These are phyloP conservation scores for Adiantum capillusveneris DNA, from an alignment of 75 land plant species.

Conservation along the genomic window DNA sequence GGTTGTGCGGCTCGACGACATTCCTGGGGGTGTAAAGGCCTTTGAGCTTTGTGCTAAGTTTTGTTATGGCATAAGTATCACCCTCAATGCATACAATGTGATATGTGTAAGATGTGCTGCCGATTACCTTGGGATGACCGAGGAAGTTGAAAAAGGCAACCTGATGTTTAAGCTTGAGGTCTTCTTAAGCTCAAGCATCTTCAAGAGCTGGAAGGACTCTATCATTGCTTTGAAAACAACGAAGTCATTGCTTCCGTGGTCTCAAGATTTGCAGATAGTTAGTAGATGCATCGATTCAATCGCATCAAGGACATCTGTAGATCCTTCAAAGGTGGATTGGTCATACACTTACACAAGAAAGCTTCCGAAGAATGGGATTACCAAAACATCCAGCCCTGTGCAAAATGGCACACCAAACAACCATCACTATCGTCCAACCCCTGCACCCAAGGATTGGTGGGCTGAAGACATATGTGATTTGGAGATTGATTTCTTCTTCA, in stretches of 20 bases:
- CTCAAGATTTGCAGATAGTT: slow-evolving; percentile 67
- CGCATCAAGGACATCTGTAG: slow-evolving; percentile 39
- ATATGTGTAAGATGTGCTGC: slow-evolving; percentile 63
- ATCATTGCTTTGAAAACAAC: slow-evolving; percentile 47
- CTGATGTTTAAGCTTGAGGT: slow-evolving; percentile 61
- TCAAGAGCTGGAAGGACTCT: slow-evolving; percentile 71
- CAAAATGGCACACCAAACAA: slow-evolving; percentile 17
- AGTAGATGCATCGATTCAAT: slow-evolving; percentile 68
- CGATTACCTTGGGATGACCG: slow-evolving; percentile 72
- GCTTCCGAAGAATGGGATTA: slow-evolving; percentile 28
- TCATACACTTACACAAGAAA: slow-evolving; percentile 46
- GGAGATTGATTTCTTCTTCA: slow-evolving; percentile 47
- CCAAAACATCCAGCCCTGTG: slow-evolving; percentile 14
- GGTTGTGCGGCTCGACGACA: slow-evolving; percentile 44
- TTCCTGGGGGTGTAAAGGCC: slow-evolving; percentile 62
- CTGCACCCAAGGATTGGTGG: slow-evolving; percentile 72
- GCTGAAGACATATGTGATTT: slow-evolving; percentile 53
- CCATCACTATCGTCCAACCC: slow-evolving; percentile 13
- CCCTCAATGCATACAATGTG: slow-evolving; percentile 46
- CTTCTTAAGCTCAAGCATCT: slow-evolving; percentile 55
- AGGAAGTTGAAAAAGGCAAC: slow-evolving; percentile 61
- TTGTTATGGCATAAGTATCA: slow-evolving; percentile 67
- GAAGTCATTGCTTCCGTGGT: slow-evolving; percentile 49
- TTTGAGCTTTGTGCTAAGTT: slow-evolving; percentile 70
- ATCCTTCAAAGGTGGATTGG: slow-evolving; percentile 46